phyloP scores from a whole-genome alignment of 495 filamentous ascomycete genomes.

The Chlorociboria aeruginascens region DNA sequence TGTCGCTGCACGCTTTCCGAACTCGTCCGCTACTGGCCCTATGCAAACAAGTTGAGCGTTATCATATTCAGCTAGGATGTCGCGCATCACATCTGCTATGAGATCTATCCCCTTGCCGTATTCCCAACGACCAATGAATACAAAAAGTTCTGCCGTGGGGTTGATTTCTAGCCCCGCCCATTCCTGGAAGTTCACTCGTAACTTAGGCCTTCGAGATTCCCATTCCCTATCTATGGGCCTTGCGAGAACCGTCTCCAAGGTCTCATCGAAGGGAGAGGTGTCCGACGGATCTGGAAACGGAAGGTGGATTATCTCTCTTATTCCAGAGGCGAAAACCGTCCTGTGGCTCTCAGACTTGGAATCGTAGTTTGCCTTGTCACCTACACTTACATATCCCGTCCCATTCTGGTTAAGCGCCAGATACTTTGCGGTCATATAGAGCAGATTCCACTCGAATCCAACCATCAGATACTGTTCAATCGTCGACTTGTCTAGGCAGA shows the following conservation, averaged over 20 bases:
- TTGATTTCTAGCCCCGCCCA: conserved; percentile 61
- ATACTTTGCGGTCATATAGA: conserved; percentile 63
- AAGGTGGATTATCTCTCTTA: conserved; percentile 42
- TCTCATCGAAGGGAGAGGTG: conserved; percentile 22
- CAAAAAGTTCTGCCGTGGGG: conserved; percentile 47
- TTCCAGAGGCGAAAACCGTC: no score
- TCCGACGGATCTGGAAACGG: conserved; percentile 57
- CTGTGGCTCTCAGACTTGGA: no score
- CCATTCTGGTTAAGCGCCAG: conserved; percentile 62
- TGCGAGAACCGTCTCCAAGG: conserved; percentile 35
- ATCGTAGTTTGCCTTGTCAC: conserved; percentile 57
- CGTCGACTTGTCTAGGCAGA: conserved; percentile 43
- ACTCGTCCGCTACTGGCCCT: conserved; percentile 66
- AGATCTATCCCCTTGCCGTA: conserved; percentile 71
- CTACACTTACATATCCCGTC: conserved; percentile 64
- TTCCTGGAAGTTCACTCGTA: conserved; percentile 33
- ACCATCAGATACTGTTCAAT: conserved; percentile 50
- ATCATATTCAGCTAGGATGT: conserved; percentile 52
- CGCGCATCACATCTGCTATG: conserved; percentile 66
- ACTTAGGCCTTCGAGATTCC: conserved; percentile 50
- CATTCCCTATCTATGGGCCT: conserved; percentile 42
- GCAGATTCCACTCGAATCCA: conserved; percentile 57
- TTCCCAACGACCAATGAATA: conserved; percentile 71
- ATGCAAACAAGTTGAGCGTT: conserved; percentile 60
- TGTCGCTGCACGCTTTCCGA: conserved; percentile 64